Evolutionary conservation across 768 basidiomycete species (phyloP).

Genomic region (Mycena epipterygia): DNA sequence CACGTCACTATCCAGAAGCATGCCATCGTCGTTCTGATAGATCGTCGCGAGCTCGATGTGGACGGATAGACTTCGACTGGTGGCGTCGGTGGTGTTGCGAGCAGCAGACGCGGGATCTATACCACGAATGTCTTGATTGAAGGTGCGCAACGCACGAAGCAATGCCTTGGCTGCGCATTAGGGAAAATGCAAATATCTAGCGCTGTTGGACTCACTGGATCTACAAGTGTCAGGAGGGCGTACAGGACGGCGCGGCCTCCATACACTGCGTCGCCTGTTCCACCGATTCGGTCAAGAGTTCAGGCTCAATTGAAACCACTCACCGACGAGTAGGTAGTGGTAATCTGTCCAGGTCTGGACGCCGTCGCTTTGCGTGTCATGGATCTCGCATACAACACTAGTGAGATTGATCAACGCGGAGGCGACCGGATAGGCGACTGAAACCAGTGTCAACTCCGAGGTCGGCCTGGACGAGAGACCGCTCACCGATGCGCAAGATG

Average conservation of each 20-base stretch:
- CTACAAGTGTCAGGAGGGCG: constrained; percentile 25
- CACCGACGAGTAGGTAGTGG: constrained; percentile 11
- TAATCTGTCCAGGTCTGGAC: constrained; percentile 19
- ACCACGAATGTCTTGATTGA: not conserved
- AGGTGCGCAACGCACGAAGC: not conserved
- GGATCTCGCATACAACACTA: constrained; percentile 10
- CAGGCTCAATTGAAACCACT: not conserved
- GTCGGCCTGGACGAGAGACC: not conserved
- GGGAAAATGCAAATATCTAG: not conserved
- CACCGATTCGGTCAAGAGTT: not conserved
- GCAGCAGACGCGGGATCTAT: not conserved
- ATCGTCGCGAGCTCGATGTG: constrained; percentile 22
- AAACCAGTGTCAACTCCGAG: constrained; percentile 1
- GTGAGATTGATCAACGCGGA: constrained; percentile 14
- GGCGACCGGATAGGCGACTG: constrained; percentile 18
- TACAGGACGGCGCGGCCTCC: constrained; percentile 34
- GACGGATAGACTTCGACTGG: constrained; percentile 1
- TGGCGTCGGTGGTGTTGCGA: not conserved
- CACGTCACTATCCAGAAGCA: not conserved
- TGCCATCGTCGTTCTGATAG: constrained; percentile 4
- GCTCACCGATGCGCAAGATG: constrained; percentile 18
- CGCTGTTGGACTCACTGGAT: constrained; percentile 21
- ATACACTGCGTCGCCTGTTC: constrained; percentile 27
- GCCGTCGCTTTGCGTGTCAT: constrained; percentile 10
- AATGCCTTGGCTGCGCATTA: not conserved